Conservation (phyloP, 257 asterid species). For the Voacanga thouarsii region DNA sequence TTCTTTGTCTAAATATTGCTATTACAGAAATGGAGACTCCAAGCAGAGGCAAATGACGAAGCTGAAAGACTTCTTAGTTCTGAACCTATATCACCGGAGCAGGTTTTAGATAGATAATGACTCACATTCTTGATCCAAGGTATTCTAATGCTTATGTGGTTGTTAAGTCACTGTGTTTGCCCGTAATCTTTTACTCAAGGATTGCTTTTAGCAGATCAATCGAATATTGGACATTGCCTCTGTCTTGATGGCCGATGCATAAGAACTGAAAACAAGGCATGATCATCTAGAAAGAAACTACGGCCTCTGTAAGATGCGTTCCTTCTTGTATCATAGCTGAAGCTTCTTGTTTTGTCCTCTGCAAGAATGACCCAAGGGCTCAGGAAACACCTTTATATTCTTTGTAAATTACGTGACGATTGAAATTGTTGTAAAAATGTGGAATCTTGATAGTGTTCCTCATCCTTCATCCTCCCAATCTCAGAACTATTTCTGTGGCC, state of each 20-base stretch:
- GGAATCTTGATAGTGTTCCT: neutral
- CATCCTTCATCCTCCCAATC: neutral
- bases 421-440: neutral
- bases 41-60: conserved; percentile 94
- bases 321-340: neutral
- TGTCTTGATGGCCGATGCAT: neutral
- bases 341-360: neutral
- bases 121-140: conserved; percentile 1
- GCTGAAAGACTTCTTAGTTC: conserved; percentile 89
- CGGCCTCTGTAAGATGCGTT: neutral
- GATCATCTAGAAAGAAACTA: neutral
- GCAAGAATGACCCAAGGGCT: neutral
- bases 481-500: neutral
- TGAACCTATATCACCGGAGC: conserved; percentile 53
- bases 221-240: neutral
- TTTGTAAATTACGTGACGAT: neutral
- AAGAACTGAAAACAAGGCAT: neutral
- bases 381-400: neutral
- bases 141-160: neutral
- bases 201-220: neutral
- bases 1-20: conserved; percentile 7
- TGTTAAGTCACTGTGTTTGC: neutral
- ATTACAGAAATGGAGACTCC: conserved; percentile 83
- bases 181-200: neutral
- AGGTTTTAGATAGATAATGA: conserved; percentile 41